phyloP scores from a whole-genome alignment of 305 asterid species.

The Ilex paraguariensis region DNA sequence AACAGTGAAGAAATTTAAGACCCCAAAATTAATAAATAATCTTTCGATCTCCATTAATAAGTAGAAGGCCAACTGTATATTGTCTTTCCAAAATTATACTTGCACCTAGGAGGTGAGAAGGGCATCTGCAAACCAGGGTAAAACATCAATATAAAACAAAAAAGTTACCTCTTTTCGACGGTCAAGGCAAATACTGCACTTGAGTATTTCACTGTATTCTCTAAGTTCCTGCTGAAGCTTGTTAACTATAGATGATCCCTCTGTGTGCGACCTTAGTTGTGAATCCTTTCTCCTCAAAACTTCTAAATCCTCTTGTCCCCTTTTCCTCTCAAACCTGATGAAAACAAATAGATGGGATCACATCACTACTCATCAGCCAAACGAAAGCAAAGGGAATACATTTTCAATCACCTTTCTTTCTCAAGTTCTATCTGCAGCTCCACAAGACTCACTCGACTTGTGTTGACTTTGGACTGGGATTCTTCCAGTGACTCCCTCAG shows the following conservation, averaged over 20 bases:
- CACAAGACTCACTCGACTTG: conserved; percentile 50
- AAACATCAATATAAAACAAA: no score
- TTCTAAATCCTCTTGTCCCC: conserved; percentile 85
- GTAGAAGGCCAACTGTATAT: no score
- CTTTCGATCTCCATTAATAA: no score
- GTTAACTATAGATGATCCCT: conserved; percentile 55
- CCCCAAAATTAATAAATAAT: no score
- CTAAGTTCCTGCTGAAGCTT: conserved; percentile 78
- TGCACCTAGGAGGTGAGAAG: no score
- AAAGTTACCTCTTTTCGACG: conserved; percentile 77
- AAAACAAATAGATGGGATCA: conserved; percentile 6
- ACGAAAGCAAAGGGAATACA: conserved; percentile 3
- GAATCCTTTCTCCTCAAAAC: conserved; percentile 57
- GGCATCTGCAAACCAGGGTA: no score
- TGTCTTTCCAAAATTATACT: no score
- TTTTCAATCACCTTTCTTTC: conserved; percentile 62
- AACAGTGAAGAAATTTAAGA: no score
- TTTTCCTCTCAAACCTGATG: conserved; percentile 72
- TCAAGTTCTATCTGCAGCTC: conserved; percentile 85
- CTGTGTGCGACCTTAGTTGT: conserved; percentile 47
- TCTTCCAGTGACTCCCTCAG: conserved; percentile 55
- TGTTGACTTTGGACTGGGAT: conserved; percentile 62
- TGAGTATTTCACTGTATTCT: conserved; percentile 87
- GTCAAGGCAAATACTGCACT: conserved; percentile 85
- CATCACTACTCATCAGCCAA: neutral